A percentile compares a stretch with the other conserved stretches of the same genome.
These are phyloP conservation scores for Neopestalotiopsis sp. DNA, from an alignment of 2,329 filamentous ascomycete species.

Conservation along the genomic window DNA sequence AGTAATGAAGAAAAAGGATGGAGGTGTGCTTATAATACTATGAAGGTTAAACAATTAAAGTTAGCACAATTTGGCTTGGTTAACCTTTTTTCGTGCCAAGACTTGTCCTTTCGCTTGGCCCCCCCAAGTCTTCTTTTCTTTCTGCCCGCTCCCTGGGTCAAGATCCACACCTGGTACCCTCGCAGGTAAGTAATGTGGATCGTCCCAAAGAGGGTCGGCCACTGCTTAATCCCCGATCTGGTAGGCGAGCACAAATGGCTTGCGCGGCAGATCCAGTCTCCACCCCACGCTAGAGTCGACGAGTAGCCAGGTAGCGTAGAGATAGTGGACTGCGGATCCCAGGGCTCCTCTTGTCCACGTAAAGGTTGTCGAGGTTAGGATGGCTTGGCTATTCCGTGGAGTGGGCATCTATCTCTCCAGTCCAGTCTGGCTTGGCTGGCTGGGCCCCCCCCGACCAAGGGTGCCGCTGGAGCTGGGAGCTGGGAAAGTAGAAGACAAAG, in stretches of 20 bases:
- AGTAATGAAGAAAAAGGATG: conserved; percentile 12
- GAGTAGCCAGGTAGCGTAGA: background rate
- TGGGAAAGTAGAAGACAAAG: too few species aligned
- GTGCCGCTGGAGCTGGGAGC: too few species aligned
- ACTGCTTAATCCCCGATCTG: conserved; percentile 22
- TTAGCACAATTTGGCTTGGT: conserved; percentile 18
- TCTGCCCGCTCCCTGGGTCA: too few species aligned
- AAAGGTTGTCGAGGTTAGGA: conserved; percentile 7
- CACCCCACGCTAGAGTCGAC: conserved; percentile 1
- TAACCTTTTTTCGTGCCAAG: conserved; percentile 19
- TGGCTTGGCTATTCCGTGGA: background rate
- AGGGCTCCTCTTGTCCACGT: conserved; percentile 12
- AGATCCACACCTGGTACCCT: conserved; percentile 28
- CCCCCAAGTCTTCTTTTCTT: conserved; percentile 25
- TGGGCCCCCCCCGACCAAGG: too few species aligned
- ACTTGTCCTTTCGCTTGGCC: conserved; percentile 26
- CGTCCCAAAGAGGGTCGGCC: conserved; percentile 29
- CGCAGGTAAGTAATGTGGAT: conserved; percentile 27
- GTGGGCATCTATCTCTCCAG: background rate
- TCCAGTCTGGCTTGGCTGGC: background rate
- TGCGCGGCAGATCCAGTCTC: conserved; percentile 18
- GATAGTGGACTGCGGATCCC: conserved; percentile 8
- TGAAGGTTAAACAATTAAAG: conserved; percentile 17
- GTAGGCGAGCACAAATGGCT: conserved; percentile 18
- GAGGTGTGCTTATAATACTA: conserved; percentile 6